A percentile compares a stretch with the other conserved stretches of the same genome.
Evolutionary conservation across 78 protist genomes (phyloP).

Genomic region (Dictyostelium intermedium): DNA sequence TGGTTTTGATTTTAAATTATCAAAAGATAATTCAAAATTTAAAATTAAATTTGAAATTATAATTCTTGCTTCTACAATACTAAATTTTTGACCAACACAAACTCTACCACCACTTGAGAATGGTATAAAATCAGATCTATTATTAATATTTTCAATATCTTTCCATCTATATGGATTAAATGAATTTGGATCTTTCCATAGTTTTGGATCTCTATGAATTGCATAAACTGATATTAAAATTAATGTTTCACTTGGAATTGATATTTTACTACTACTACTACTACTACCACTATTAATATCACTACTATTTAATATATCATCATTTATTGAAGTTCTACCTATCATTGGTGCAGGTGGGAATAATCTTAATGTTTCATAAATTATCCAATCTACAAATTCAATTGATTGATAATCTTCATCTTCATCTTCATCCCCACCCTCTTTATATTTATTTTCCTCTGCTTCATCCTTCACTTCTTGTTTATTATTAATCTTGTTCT

Average conservation of each 20-base stretch:
- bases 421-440: background rate
- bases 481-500: background rate
- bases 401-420: background rate
- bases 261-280: background rate
- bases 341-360: slow-evolving; percentile 76
- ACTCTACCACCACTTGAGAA: slow-evolving; percentile 53
- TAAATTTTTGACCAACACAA: slow-evolving; percentile 51
- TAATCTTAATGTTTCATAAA: slow-evolving; percentile 61
- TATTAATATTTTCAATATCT: background rate
- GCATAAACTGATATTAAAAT: slow-evolving; percentile 58
- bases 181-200: slow-evolving; percentile 16
- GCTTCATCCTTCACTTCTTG: background rate
- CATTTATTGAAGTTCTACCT: slow-evolving; percentile 7
- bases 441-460: background rate
- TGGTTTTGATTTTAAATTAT: background rate
- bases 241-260: slow-evolving; percentile 12
- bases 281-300: background rate
- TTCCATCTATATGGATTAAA: slow-evolving; percentile 50
- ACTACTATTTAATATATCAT: background rate
- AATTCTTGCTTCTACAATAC: slow-evolving; percentile 18
- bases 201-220: slow-evolving; percentile 19
- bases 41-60: slow-evolving; percentile 17
- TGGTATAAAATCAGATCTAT: slow-evolving; percentile 7
- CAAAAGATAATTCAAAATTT: background rate
- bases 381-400: slow-evolving; percentile 28